Conservation (phyloP, 495 filamentous ascomycete genomes). For the Podospora fimiseda region DNA sequence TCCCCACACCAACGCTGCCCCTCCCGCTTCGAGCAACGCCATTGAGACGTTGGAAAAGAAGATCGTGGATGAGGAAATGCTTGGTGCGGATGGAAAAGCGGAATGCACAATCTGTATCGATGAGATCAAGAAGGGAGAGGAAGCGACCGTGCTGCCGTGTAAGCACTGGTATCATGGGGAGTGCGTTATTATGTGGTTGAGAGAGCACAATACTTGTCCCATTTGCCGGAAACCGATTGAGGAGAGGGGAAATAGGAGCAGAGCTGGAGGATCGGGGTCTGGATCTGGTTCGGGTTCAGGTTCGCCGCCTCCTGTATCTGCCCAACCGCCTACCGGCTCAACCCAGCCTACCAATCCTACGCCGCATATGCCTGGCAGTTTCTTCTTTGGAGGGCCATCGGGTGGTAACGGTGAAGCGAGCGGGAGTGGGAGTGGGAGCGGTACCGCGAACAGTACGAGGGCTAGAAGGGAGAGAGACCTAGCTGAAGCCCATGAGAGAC, state of each 20-base stretch:
- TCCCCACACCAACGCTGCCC: constrained; percentile 65
- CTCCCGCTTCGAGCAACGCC: constrained; percentile 67
- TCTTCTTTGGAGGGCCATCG: too few species aligned
- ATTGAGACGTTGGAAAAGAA: constrained; percentile 71
- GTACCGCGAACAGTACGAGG: neutral
- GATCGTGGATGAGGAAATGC: constrained; percentile 56
- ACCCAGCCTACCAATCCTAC: neutral
- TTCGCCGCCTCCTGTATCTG: neutral
- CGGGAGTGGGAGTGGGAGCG: neutral
- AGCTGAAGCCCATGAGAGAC: neutral
- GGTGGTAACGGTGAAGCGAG: too few species aligned
- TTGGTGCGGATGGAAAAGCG: constrained; percentile 52
- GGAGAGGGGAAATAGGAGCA: neutral
- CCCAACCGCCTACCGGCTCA: neutral
- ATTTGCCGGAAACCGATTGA: constrained; percentile 77
- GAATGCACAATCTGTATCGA: constrained; percentile 97
- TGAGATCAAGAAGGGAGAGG: constrained; percentile 62
- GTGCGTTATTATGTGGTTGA: constrained; percentile 74
- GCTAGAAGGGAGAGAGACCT: neutral
- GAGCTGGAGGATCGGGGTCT: neutral
- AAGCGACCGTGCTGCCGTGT: constrained; percentile 77
- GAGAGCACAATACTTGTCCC: constrained; percentile 84
- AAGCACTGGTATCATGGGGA: constrained; percentile 84
- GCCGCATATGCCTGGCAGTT: neutral
- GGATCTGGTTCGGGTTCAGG: too few species aligned